Base-by-base conservation (phyloP, 257 asterid genomes). In the Salvia hispanica region DNA sequence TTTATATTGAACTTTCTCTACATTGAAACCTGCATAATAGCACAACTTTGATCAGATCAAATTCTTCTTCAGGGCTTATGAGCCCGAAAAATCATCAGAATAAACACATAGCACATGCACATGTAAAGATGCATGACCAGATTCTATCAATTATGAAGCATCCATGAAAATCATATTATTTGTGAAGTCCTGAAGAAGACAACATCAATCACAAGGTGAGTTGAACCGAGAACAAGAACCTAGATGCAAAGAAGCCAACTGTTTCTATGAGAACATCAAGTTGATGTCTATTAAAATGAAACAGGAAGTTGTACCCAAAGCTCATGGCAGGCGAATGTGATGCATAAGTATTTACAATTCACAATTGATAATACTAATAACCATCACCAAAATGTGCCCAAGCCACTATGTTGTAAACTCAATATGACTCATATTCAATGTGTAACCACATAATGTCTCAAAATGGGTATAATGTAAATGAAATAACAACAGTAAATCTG, bases 1-100 rank as follows among this genome's bases (percentile, higher is more conserved):
- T 75, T 92, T 92, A 71, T 92, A 92, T 72, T 92, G 97, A 79
- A 92, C 96, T 83, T 92, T 92, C 83, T 92, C 98, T 44, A 92
- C 98, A 75, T 92, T 92, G 81, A 92, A 92, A 47, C 98, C 98
- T 92, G 91, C 81, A 82, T 45, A 57, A 16, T 55, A 79, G 53
- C 40, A 77, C 61, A 73, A 54, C 28, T 57, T 77, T 6, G 51
- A 76, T 76, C 64, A 70, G 31, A 64, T 58, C 13, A 36, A 56
- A 44, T 62, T 46, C 74, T 44, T 62, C 45, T 60, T 65, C 48
- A 57, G 66, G 52, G 66, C 64, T 63, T 57, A 46, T 51, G 59
- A 8, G 28, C 50, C 58, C n/a, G 36, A 61, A 4, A 61, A 16
- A 43, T 61, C 71, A 37, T 65, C 71, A 70, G 61, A 31, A 64